Evolutionary conservation across 805 yeast genomes (phyloP), one percentile per base, ranked within the genome.

Genomic region (Teunomyces gatunensis): DNA sequence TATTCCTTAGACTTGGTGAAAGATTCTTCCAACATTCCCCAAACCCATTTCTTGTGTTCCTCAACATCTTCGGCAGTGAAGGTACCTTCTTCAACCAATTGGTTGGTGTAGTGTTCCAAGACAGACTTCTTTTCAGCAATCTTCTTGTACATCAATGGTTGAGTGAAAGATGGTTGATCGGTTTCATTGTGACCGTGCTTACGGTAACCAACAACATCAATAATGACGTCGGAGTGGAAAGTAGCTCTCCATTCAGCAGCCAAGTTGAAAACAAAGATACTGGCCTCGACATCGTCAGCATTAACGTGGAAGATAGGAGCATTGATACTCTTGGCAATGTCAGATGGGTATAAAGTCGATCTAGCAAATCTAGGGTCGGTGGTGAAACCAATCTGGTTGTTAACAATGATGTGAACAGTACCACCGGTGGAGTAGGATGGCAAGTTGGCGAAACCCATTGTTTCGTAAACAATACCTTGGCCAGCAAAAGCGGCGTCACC

Each of bases 401-500:
- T 94, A 55, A 94, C 90, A 63, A 94, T 91, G 56, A 94, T 82
- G 73, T 94, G 99, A 57, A 94, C 78, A 45, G 98, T 90, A 79
- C 99, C 99, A 77, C 99, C 99, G 42, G 98, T 91, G 44, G 96
- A 81, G 77, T 88, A 94, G 58, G 94, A 96, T 57, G 97, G 97
- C 65, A 94, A 80, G 60, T 83, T 81, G 60, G 88, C 81, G 74
- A 94, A 87, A 49, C 98, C 98, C 87, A 92, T 84, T 46, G 99
- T 92, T 77, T 94, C 99, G 74, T 94, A 94, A 49, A 94, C 97
- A 48, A 94, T 95, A 84, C 99, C 99, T 76, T 94, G 99, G 55
- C 87, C 99, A 39, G 97, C 91, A 67, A 94, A 91, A 33, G 99
- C 99, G 49, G 99, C 96, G 71, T 94, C 99, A 80, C 99, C 99